phyloP scores from a whole-genome alignment of 2,329 filamentous ascomycete species.

The Colletotrichum chlorophyti region DNA sequence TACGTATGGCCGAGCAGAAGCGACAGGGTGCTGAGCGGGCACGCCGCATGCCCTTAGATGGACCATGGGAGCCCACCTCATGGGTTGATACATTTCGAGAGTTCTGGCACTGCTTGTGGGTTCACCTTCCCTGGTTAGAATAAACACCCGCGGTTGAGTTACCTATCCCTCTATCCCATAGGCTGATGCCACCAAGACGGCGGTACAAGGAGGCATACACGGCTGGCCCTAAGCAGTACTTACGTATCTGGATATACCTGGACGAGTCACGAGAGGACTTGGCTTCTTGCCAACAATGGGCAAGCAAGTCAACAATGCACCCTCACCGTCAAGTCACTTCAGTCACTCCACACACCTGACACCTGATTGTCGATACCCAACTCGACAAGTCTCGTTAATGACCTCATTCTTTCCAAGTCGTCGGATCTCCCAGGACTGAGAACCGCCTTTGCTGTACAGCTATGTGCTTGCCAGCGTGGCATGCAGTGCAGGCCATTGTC shows the following conservation, averaged over 20 bases:
- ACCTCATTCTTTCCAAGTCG: constrained; percentile 27
- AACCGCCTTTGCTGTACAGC: constrained; percentile 3
- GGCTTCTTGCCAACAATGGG: constrained; percentile 9
- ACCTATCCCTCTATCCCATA: constrained; percentile 6
- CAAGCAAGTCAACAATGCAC: constrained; percentile 20
- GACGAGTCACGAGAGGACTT: neutral
- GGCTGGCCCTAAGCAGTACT: neutral
- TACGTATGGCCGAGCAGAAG: constrained; percentile 18
- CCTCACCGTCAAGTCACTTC: neutral
- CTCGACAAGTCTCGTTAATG: constrained; percentile 17
- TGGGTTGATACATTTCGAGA: neutral
- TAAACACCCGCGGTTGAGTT: neutral
- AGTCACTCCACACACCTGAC: neutral
- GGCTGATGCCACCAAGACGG: constrained; percentile 10
- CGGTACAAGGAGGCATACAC: neutral
- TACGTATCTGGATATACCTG: neutral
- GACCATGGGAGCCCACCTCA: constrained; percentile 7
- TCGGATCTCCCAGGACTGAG: constrained; percentile 25
- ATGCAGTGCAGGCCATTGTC: constrained; percentile 30
- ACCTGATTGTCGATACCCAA: constrained; percentile 20
- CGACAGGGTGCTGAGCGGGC: constrained; percentile 12
- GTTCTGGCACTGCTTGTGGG: no score
- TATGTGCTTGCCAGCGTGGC: constrained; percentile 31
- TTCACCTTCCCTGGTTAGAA: constrained; percentile 6
- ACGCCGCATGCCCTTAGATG: constrained; percentile 1